A percentile compares a stretch with the other conserved stretches of the same genome.
These are phyloP conservation scores for Agrocybe praecox DNA, from an alignment of 768 basidiomycete genomes.

Conservation along the genomic window DNA sequence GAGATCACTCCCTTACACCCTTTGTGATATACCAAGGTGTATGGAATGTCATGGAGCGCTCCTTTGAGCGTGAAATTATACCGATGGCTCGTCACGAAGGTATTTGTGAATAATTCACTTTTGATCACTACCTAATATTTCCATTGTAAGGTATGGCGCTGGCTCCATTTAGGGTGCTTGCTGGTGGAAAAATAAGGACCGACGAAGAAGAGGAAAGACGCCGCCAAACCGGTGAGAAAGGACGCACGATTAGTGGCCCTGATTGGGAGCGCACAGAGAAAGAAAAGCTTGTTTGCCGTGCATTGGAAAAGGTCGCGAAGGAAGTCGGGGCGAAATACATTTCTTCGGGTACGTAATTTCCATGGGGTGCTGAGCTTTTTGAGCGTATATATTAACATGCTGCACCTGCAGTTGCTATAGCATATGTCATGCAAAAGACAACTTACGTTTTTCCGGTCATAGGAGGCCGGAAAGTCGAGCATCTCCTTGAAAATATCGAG, in stretches of 20 bases:
- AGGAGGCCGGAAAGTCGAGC: slow-evolving; percentile 54
- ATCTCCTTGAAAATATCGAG: slow-evolving; percentile 52
- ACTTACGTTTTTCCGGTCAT: slow-evolving; percentile 56
- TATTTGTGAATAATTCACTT: slow-evolving; percentile 17
- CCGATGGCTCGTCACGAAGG: slow-evolving; percentile 45
- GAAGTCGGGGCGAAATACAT: slow-evolving; percentile 51
- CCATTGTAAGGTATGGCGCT: slow-evolving; percentile 29
- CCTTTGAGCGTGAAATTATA: slow-evolving; percentile 58
- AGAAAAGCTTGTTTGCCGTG: slow-evolving; percentile 42
- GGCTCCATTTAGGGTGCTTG: slow-evolving; percentile 35
- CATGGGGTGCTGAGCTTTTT: too few species aligned
- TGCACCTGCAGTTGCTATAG: slow-evolving; percentile 44
- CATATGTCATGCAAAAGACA: slow-evolving; percentile 57
- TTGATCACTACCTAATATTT: too few species aligned
- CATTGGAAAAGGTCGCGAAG: slow-evolving; percentile 50
- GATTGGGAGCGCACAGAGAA: slow-evolving; percentile 50
- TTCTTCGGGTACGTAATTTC: slow-evolving; percentile 36
- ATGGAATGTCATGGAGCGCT: slow-evolving; percentile 46
- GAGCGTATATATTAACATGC: neutral
- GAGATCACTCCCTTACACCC: slow-evolving; percentile 47
- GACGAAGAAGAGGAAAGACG: slow-evolving; percentile 42
- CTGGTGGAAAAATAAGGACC: slow-evolving; percentile 51
- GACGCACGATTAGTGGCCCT: slow-evolving; percentile 28
- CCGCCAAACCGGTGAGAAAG: slow-evolving; percentile 35
- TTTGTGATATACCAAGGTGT: slow-evolving; percentile 57